Base-by-base conservation (phyloP, 352 stramenopile genomes). In the Phytophthora tubulina region DNA sequence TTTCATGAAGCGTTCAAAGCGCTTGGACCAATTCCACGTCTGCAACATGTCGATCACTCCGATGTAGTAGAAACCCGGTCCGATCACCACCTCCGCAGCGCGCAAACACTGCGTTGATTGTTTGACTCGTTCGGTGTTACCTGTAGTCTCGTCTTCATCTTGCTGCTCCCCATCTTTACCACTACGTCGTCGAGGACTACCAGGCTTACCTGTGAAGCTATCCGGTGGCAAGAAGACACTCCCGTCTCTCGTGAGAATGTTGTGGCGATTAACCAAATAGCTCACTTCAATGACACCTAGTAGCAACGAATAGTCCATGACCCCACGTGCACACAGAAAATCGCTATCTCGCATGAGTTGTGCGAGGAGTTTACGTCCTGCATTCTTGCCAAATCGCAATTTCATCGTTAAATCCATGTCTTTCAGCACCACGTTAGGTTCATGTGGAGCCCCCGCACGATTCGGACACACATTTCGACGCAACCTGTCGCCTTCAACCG, bases 221-320 rank as follows among this genome's bases (percentile, higher is more conserved):
- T 78, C 59, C 1, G 72, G 56, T 11, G 65, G 72, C 3, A 89
- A 56, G 50, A 91, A 89, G 32, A 85, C 74, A 46, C 81, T 88
- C 2, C 77, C 83, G 14, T 92, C 83, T 14, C 87, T 80, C 1
- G 81, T 89, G 33, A 92, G 55, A 41, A 91, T 89, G 41, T 88
- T 89, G 27, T 92, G 80, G 27, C 80, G 80, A 50, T 87, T 90
- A 0, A 92, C 86, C 32, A 91, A 77, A 63, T 92, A 95, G 66
- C 86, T 90, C 42, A 91, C 83, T 63, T 94, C 83, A 44, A 91
- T 90, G 6, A 96, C 80, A 14, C 89, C 88, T 0, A 97, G 63
- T 38, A 97, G 75, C 33, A 97, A 67, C 50, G 82, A 93, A 58
- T 97, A 97, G 69, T 97, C 90, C 88, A 94, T 97, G 56, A 96